Percentiles rank a stretch among this genome's conserved stretches.
Conservation (phyloP, 345 rosid species). For the Rhodamnia argentea region DNA sequence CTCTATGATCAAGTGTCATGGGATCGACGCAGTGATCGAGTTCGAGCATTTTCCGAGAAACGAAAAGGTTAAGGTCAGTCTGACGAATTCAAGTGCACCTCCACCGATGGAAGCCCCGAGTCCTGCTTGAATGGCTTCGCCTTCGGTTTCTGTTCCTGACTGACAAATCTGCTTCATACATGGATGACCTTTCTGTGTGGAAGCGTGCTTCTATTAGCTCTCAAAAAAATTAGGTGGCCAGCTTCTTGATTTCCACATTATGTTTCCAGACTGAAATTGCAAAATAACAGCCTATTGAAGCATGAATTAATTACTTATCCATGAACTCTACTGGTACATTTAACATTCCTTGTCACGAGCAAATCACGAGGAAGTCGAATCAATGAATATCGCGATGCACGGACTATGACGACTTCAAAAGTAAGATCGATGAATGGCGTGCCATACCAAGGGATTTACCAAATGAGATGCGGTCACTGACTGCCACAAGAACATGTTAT, state of each 20-base stretch:
- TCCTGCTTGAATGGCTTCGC: neutral
- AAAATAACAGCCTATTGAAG: neutral
- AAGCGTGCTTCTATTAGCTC: neutral
- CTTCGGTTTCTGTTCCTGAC: neutral
- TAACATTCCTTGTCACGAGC: neutral
- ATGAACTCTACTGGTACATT: neutral
- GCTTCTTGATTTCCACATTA: neutral
- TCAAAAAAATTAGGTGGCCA: neutral
- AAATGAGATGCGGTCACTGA: neutral
- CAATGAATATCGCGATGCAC: neutral
- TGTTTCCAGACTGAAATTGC: neutral
- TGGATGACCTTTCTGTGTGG: neutral
- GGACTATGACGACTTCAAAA: neutral
- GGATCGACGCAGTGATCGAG: slow-evolving; percentile 1
- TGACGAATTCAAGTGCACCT: neutral
- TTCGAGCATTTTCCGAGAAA: neutral
- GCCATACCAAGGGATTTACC: neutral
- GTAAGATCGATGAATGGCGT: neutral
- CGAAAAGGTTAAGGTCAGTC: neutral
- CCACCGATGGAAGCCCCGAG: neutral
- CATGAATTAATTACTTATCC: neutral
- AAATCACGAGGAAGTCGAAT: neutral
- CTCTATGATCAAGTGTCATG: slow-evolving; percentile 3
- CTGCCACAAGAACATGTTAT: neutral
- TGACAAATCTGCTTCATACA: neutral